Percentiles rank a stretch among this genome's conserved stretches.
Conservation (phyloP, 768 basidiomycete species). For the Mycena chlorophos region DNA sequence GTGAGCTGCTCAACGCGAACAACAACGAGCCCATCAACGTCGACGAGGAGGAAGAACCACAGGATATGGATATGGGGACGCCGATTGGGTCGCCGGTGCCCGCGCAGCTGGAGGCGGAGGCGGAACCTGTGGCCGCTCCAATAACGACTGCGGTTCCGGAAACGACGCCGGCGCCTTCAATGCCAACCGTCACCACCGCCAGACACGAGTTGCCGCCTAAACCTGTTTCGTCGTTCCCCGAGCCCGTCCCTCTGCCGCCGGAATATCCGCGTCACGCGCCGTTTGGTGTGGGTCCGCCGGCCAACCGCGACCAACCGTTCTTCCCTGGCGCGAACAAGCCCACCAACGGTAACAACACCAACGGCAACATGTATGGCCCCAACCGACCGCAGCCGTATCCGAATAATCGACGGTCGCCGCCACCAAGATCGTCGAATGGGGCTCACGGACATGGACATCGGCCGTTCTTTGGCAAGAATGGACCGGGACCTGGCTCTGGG, state of each 20-base stretch:
- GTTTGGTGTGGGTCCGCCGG: no score
- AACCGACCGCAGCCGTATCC: neutral
- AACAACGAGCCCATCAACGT: slow-evolving; percentile 1
- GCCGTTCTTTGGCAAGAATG: neutral
- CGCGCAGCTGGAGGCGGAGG: slow-evolving; percentile 18
- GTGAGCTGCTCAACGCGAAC: slow-evolving; percentile 1
- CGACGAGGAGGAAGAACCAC: slow-evolving; percentile 20
- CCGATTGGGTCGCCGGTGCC: slow-evolving; percentile 15
- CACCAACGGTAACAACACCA: neutral
- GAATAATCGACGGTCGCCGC: neutral
- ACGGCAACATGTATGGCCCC: neutral
- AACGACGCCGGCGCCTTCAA: no score
- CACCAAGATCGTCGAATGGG: neutral
- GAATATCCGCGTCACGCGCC: no score
- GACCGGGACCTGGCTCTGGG: neutral
- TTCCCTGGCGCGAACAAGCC: neutral
- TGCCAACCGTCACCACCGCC: neutral
- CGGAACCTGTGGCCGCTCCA: neutral
- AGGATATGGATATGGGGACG: slow-evolving; percentile 23
- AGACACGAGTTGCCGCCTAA: neutral
- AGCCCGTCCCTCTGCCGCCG: no score
- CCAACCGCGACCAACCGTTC: neutral
- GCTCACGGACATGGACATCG: neutral
- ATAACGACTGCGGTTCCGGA: neutral
- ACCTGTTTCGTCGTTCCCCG: neutral